Percentiles rank a stretch among this genome's conserved stretches.
Conservation (phyloP, 352 stramenopile genomes). For the Thalassiosira ordinaria region DNA sequence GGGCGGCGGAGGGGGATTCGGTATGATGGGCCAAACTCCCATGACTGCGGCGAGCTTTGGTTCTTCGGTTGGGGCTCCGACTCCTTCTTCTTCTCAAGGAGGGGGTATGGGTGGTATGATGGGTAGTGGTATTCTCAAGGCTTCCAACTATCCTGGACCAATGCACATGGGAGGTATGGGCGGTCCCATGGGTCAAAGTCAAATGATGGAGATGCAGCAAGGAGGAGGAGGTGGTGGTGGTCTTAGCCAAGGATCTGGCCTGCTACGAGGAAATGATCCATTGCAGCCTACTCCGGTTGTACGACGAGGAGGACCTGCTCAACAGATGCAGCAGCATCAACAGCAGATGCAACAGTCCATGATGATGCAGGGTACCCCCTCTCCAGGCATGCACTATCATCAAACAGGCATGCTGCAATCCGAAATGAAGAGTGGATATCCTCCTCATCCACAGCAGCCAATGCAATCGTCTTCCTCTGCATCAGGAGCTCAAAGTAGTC, state of each 20-base stretch:
- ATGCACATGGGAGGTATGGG: neutral
- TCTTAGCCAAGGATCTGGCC: too few species aligned
- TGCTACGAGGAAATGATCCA: conserved; percentile 31
- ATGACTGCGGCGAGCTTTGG: conserved; percentile 13
- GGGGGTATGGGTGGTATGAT: neutral
- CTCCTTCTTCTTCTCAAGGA: neutral
- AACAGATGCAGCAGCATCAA: conserved; percentile 18
- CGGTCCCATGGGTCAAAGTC: too few species aligned
- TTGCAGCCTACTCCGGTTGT: conserved; percentile 41
- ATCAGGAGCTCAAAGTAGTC: too few species aligned
- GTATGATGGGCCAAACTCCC: conserved; percentile 34
- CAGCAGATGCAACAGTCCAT: conserved; percentile 1
- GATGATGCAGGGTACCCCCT: conserved; percentile 7
- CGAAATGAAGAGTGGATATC: neutral
- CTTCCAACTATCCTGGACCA: conserved; percentile 1
- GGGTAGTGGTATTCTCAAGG: conserved; percentile 10
- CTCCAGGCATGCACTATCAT: conserved; percentile 37
- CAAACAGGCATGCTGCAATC: neutral
- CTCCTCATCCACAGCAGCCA: neutral
- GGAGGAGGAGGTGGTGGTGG: too few species aligned
- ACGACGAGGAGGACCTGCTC: neutral
- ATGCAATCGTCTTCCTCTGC: too few species aligned
- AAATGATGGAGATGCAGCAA: too few species aligned
- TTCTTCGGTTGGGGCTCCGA: neutral
- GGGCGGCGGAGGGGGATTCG: conserved; percentile 4